A percentile compares a stretch with the other conserved stretches of the same genome.
Evolutionary conservation across 2,329 filamentous ascomycete genomes (phyloP).

Genomic region (Penicillium vulpinum): DNA sequence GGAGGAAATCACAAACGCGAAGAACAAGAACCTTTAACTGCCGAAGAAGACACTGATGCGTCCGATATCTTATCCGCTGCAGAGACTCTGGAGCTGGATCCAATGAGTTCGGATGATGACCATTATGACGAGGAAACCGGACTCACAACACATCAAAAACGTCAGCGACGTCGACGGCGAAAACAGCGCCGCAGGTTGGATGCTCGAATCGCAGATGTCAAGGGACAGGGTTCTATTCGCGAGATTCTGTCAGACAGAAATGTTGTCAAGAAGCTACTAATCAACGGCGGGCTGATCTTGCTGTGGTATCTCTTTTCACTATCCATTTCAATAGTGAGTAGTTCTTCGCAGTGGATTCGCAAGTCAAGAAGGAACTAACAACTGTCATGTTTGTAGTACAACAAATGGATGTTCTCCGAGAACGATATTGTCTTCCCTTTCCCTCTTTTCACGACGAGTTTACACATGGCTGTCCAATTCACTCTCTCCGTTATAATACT

Average conservation of each 20-base stretch:
- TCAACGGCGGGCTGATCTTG: conserved; percentile 79
- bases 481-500: conserved; percentile 73
- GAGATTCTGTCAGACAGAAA: conserved; percentile 66
- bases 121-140: conserved; percentile 90
- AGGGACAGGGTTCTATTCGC: conserved; percentile 66
- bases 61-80: conserved; percentile 46
- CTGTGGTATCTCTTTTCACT: conserved; percentile 93
- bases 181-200: conserved; percentile 68
- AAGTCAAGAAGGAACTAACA: conserved; percentile 12
- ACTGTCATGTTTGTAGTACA: conserved; percentile 65
- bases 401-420: conserved; percentile 99
- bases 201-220: conserved; percentile 64
- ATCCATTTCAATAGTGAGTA: conserved; percentile 81
- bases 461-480: conserved; percentile 97
- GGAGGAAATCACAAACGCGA: conserved; percentile 30
- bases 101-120: conserved; percentile 68
- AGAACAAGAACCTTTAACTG: conserved; percentile 35
- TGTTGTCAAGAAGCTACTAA: conserved; percentile 65
- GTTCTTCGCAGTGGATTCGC: neutral
- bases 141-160: conserved; percentile 71
- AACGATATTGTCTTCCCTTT: conserved; percentile 86
- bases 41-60: conserved; percentile 36
- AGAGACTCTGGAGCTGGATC: conserved; percentile 56
- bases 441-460: conserved; percentile 88
- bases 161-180: conserved; percentile 64